Evolutionary conservation across 2,329 filamentous ascomycete genomes (phyloP).

Genomic region (Stachybotrys echinatus): DNA sequence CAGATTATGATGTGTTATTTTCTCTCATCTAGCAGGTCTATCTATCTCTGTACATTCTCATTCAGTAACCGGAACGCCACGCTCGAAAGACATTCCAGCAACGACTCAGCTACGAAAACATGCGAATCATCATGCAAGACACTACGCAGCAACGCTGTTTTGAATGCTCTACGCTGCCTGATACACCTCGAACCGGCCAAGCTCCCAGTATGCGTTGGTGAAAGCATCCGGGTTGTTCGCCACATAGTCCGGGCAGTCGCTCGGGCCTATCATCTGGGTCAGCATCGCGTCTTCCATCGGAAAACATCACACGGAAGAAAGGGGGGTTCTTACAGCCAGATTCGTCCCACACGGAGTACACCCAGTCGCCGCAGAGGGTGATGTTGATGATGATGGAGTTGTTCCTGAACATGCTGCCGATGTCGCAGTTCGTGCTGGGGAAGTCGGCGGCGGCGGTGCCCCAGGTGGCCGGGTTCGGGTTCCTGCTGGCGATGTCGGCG

Average conservation of each 20-base stretch:
- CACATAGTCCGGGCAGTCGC: constrained; percentile 52
- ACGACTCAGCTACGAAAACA: no score
- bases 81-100: constrained; percentile 10
- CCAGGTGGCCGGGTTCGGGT: constrained; percentile 58
- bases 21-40: neutral
- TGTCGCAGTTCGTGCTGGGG: constrained; percentile 56
- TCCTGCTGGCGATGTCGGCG: constrained; percentile 41
- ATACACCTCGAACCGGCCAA: constrained; percentile 56
- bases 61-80: constrained; percentile 13
- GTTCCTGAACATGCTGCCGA: constrained; percentile 55
- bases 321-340: constrained; percentile 35
- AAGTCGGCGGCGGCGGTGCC: constrained; percentile 60
- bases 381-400: constrained; percentile 64
- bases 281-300: neutral
- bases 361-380: constrained; percentile 56
- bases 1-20: no score
- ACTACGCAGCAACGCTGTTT: no score
- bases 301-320: neutral
- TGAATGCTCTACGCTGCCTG: constrained; percentile 16
- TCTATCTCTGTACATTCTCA: neutral
- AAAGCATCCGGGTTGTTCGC: constrained; percentile 52
- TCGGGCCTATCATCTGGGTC: constrained; percentile 32
- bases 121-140: no score
- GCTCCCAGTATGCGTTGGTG: constrained; percentile 59
- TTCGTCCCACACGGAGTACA: constrained; percentile 37